phyloP scores from a whole-genome alignment of 1,284 basidiomycete species.

The Microbotryum silenes-acaulis region DNA sequence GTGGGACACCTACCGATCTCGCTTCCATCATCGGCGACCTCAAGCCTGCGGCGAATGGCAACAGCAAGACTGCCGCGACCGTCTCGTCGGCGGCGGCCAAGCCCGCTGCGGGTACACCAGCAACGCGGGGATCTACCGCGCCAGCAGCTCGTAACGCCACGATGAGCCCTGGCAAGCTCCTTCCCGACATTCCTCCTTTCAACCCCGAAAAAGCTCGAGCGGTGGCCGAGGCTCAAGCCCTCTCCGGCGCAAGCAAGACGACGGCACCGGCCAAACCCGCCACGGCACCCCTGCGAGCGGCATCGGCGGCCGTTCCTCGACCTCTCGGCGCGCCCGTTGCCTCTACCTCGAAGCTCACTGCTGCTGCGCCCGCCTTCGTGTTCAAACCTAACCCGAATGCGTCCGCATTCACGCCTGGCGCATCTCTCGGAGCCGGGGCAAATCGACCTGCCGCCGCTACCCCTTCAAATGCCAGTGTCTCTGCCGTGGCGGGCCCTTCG shows the following conservation, averaged over 20 bases:
- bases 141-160: too few relatives aligned
- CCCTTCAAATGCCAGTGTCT: not conserved
- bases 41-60: constrained; percentile 12
- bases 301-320: constrained; percentile 11
- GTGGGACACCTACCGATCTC: constrained; percentile 2
- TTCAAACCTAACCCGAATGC: constrained; percentile 37
- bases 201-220: constrained; percentile 49
- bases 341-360: constrained; percentile 33
- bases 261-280: not conserved
- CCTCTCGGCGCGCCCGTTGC: not conserved
- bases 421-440: not conserved
- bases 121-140: too few relatives aligned
- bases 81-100: not conserved
- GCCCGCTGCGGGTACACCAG: not conserved
- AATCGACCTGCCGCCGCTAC: too few relatives aligned
- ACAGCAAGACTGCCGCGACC: constrained; percentile 3
- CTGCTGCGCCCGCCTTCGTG: constrained; percentile 36
- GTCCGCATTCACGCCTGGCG: constrained; percentile 33
- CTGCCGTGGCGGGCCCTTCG: constrained; percentile 7
- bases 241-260: not conserved
- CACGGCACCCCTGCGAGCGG: constrained; percentile 6
- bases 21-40: constrained; percentile 6
- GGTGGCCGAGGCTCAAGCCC: too few relatives aligned
- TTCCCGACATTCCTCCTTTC: constrained; percentile 88
- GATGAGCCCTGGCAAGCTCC: constrained; percentile 40